These are phyloP conservation scores for Lasiodiplodia citricola DNA, from an alignment of 2,329 filamentous ascomycete species.

Conservation along the genomic window DNA sequence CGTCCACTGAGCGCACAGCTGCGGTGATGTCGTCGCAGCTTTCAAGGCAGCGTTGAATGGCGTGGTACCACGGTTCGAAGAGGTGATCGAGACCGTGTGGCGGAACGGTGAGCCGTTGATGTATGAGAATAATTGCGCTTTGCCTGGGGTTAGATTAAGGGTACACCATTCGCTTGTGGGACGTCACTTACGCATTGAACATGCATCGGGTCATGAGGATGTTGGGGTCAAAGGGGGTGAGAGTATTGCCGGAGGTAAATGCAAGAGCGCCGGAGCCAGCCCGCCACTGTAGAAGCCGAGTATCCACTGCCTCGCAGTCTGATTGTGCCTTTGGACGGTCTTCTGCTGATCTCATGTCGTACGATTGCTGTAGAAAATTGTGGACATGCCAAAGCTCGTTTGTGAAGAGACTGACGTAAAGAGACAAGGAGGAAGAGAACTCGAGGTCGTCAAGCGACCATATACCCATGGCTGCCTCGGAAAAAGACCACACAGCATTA, in stretches of 20 bases:
- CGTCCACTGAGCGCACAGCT: constrained; percentile 32
- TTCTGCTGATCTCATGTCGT: constrained; percentile 33
- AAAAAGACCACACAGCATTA: constrained; percentile 36
- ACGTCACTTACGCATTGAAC: constrained; percentile 32
- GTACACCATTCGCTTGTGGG: not conserved
- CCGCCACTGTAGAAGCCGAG: constrained; percentile 34
- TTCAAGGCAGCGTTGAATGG: constrained; percentile 37
- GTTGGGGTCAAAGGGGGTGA: constrained; percentile 33
- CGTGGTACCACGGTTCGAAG: constrained; percentile 36
- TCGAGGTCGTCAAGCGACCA: constrained; percentile 33
- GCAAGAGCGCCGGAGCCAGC: constrained; percentile 32
- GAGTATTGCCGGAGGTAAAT: constrained; percentile 27
- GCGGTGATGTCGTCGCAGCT: constrained; percentile 36
- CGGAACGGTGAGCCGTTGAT: constrained; percentile 33
- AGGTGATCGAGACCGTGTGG: constrained; percentile 32
- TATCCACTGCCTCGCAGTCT: constrained; percentile 35
- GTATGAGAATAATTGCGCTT: constrained; percentile 34
- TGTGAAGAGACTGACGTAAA: constrained; percentile 35
- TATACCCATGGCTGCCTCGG: constrained; percentile 32
- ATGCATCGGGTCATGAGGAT: constrained; percentile 34
- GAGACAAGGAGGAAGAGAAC: constrained; percentile 34
- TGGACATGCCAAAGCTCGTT: constrained; percentile 37
- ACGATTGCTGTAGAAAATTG: constrained; percentile 35
- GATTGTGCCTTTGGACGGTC: constrained; percentile 34
- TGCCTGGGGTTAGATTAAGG: too few relatives aligned